These are phyloP conservation scores for Citrullus colocynthis DNA, from an alignment of 306 rosid species.

Conservation along the genomic window DNA sequence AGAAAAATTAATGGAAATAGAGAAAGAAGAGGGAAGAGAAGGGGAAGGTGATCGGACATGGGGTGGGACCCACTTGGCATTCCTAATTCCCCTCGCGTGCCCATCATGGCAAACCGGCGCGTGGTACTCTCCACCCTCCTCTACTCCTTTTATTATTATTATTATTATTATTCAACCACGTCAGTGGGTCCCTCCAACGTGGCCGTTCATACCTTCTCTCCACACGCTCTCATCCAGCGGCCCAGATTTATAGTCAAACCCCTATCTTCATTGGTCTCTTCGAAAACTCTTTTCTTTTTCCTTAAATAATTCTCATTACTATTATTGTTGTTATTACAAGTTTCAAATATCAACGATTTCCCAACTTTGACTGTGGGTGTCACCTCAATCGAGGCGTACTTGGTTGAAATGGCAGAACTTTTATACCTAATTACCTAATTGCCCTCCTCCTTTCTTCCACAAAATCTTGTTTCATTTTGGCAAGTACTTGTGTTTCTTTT, in stretches of 20 bases:
- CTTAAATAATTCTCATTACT: background rate
- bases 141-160: too few relatives aligned
- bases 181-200: slow-evolving; percentile 4
- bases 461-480: too few relatives aligned
- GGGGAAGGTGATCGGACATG: too few relatives aligned
- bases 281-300: slow-evolving; percentile 22
- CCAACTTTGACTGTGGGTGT: slow-evolving; percentile 59
- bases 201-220: slow-evolving; percentile 22
- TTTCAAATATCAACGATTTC: slow-evolving; percentile 11
- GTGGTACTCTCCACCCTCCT: too few relatives aligned
- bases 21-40: too few relatives aligned
- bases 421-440: background rate
- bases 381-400: slow-evolving; percentile 68
- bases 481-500: too few relatives aligned
- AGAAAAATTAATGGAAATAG: too few relatives aligned
- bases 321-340: background rate
- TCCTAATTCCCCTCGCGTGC: too few relatives aligned
- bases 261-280: slow-evolving; percentile 41
- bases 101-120: too few relatives aligned
- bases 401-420: slow-evolving; percentile 37
- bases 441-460: background rate
- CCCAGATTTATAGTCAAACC: slow-evolving; percentile 25
- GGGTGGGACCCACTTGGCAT: too few relatives aligned
- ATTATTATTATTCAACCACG: too few relatives aligned
- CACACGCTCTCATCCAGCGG: slow-evolving; percentile 19